Percentiles rank a stretch among this genome's conserved stretches.
These are phyloP conservation scores for Phaffia rhodozyma DNA, from an alignment of 1,284 basidiomycete genomes.

Conservation along the genomic window DNA sequence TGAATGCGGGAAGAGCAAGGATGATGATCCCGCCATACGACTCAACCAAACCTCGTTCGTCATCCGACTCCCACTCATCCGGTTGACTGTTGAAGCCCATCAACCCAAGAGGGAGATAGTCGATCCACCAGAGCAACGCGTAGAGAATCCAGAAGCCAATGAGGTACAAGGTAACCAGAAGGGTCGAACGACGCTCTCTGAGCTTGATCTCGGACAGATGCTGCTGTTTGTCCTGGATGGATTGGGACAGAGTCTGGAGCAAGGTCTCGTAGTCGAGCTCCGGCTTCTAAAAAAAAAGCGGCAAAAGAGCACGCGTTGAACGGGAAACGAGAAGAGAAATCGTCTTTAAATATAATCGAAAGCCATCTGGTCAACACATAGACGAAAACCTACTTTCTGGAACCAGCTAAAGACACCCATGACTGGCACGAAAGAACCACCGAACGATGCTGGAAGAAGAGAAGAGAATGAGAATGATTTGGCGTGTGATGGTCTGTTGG, in stretches of 20 bases:
- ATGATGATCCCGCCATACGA: conserved; percentile 42
- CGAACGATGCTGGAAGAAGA: too few species aligned
- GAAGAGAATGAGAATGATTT: too few species aligned
- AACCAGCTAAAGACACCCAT: too few species aligned
- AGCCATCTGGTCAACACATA: too few species aligned
- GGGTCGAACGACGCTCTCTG: conserved; percentile 66
- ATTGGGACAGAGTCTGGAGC: conserved; percentile 37
- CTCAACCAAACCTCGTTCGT: conserved; percentile 34
- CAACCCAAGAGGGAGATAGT: conserved; percentile 42
- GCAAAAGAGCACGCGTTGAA: background rate
- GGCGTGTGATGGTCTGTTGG: too few species aligned
- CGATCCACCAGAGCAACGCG: conserved; percentile 66
- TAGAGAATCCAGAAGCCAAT: conserved; percentile 69
- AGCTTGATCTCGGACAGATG: conserved; percentile 76
- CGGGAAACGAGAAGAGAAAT: too few species aligned
- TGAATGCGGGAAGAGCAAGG: conserved; percentile 27
- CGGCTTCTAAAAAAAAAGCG: conserved; percentile 8
- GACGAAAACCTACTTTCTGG: too few species aligned
- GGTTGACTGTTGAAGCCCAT: conserved; percentile 28
- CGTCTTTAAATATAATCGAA: too few species aligned
- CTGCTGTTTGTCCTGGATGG: conserved; percentile 47
- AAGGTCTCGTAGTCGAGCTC: conserved; percentile 41
- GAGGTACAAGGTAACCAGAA: conserved; percentile 71
- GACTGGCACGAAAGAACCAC: too few species aligned
- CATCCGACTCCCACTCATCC: conserved; percentile 25